Evolutionary conservation across 495 filamentous ascomycete species (phyloP).

Genomic region (Friedmanniomyces simplex): DNA sequence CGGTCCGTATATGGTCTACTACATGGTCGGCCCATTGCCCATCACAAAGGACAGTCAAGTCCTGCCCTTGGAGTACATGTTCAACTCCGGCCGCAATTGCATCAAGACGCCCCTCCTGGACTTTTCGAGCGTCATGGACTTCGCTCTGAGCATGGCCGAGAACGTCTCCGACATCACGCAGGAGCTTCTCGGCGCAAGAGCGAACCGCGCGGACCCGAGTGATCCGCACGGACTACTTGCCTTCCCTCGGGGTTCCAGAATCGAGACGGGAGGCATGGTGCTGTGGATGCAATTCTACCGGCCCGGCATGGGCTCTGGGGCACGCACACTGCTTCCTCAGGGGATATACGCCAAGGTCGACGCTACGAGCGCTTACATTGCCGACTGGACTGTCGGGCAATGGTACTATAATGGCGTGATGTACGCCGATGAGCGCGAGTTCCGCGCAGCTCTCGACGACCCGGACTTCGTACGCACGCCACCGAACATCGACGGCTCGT

Average conservation of each 20-base stretch:
- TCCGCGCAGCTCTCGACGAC: constrained; percentile 34
- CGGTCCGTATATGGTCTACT: constrained; percentile 37
- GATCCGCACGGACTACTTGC: constrained; percentile 14
- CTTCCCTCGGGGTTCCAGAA: constrained; percentile 7
- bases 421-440: constrained; percentile 37
- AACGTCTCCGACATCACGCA: constrained; percentile 33
- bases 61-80: constrained; percentile 23
- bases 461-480: constrained; percentile 37
- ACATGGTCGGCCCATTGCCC: constrained; percentile 40
- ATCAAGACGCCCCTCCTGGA: constrained; percentile 29
- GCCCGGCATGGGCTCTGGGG: constrained; percentile 10
- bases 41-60: constrained; percentile 19
- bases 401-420: constrained; percentile 43
- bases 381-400: constrained; percentile 36
- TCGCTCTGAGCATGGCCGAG: constrained; percentile 25
- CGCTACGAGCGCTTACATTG: constrained; percentile 7
- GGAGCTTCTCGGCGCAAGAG: constrained; percentile 23
- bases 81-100: constrained; percentile 34
- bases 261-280: constrained; percentile 10
- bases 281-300: constrained; percentile 18
- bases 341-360: constrained; percentile 19
- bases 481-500: constrained; percentile 37
- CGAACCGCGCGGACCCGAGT: constrained; percentile 6
- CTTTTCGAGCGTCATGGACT: constrained; percentile 21
- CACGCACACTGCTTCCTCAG: constrained; percentile 15